These are phyloP conservation scores for Solanum sejunctum DNA, from an alignment of 257 asterid species.

Conservation along the genomic window DNA sequence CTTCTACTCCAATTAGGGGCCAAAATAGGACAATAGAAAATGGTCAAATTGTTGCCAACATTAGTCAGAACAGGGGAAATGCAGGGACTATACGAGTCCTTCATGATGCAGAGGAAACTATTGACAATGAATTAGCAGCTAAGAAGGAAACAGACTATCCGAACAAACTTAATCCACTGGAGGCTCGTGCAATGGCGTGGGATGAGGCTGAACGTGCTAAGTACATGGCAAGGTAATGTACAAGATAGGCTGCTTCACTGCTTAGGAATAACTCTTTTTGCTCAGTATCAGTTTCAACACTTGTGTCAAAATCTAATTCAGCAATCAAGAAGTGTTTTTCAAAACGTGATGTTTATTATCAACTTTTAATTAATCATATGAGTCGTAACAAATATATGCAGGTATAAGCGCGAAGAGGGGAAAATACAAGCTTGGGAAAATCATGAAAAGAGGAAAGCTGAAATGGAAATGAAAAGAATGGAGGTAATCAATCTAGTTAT, in stretches of 20 bases:
- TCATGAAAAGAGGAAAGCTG: slow-evolving; percentile 80
- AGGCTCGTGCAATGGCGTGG: slow-evolving; percentile 78
- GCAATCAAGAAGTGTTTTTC: neutral
- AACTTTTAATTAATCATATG: neutral
- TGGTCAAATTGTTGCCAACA: slow-evolving; percentile 14
- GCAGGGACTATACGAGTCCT: slow-evolving; percentile 15
- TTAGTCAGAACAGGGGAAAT: slow-evolving; percentile 20
- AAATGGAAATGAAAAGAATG: slow-evolving; percentile 64
- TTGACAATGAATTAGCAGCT: neutral
- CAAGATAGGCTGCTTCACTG: neutral
- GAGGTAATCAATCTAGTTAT: slow-evolving; percentile 37
- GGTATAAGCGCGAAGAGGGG: slow-evolving; percentile 90
- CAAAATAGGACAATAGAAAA: slow-evolving; percentile 18
- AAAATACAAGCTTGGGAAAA: slow-evolving; percentile 96
- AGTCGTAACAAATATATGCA: neutral
- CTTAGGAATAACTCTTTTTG: neutral
- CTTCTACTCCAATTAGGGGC: slow-evolving; percentile 42
- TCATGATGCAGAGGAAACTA: slow-evolving; percentile 22
- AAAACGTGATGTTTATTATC: neutral
- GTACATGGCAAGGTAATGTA: slow-evolving; percentile 67
- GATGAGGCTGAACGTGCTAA: slow-evolving; percentile 93
- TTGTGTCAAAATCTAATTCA: neutral
- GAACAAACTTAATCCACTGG: slow-evolving; percentile 42
- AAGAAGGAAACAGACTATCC: slow-evolving; percentile 8
- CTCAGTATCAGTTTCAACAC: neutral